Conservation (phyloP, 2,329 filamentous ascomycete species). For the Cryphonectria carpinicola region DNA sequence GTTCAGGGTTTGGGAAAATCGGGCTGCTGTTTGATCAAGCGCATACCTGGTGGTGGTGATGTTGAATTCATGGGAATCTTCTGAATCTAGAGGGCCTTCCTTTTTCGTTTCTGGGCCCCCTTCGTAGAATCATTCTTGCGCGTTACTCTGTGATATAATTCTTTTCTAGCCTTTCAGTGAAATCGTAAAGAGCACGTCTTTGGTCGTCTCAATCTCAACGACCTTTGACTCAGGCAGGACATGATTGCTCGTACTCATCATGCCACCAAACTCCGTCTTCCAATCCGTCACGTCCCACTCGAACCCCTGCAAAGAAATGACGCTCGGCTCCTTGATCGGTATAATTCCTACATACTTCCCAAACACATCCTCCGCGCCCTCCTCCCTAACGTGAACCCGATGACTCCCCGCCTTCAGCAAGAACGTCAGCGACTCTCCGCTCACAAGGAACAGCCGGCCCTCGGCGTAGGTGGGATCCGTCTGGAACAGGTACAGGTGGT, state of each 20-base stretch:
- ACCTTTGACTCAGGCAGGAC: conserved; percentile 61
- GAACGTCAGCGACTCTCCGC: conserved; percentile 80
- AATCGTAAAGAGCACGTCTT: conserved; percentile 75
- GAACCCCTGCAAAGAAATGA: conserved; percentile 79
- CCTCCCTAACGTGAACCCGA: conserved; percentile 61
- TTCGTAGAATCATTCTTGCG: too few species aligned
- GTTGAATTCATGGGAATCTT: background rate
- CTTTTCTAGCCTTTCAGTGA: conserved; percentile 51
- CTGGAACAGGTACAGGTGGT: conserved; percentile 76
- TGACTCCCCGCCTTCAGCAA: conserved; percentile 74
- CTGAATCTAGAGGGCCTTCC: background rate
- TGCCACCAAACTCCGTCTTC: conserved; percentile 75
- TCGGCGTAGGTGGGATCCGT: conserved; percentile 49
- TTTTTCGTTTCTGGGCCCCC: background rate
- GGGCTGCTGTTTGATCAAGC: background rate
- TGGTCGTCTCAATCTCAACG: conserved; percentile 65
- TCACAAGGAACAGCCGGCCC: conserved; percentile 76
- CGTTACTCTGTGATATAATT: background rate
- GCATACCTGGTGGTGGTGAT: background rate
- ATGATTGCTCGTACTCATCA: conserved; percentile 81
- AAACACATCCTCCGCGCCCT: conserved; percentile 56
- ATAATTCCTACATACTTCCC: conserved; percentile 84
- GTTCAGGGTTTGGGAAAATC: conserved; percentile 19
- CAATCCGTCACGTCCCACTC: conserved; percentile 91
- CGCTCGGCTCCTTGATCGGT: conserved; percentile 76